phyloP scores from a whole-genome alignment of 1,284 basidiomycete species.

The Moesziomyces sp. region DNA sequence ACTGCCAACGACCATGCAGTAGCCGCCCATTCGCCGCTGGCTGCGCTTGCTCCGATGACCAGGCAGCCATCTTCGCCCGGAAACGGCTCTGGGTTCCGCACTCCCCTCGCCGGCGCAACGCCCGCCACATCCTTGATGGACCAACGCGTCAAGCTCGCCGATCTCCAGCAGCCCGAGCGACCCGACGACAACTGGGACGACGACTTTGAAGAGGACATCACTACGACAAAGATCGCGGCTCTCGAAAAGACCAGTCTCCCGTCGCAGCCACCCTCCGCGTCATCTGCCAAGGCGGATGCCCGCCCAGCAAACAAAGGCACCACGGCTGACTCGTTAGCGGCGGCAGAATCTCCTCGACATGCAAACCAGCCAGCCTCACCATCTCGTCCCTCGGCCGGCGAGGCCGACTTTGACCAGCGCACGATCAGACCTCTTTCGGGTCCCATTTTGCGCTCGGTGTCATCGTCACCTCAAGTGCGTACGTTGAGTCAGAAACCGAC shows the following conservation, averaged over 20 bases:
- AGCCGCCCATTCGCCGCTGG: not conserved
- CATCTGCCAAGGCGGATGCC: not conserved
- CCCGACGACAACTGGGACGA: slow-evolving; percentile 96
- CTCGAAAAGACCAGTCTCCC: slow-evolving; percentile 36
- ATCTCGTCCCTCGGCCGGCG: slow-evolving; percentile 11
- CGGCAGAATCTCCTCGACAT: not conserved
- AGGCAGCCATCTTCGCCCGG: slow-evolving; percentile 22
- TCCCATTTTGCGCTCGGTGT: slow-evolving; percentile 28
- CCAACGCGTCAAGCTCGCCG: slow-evolving; percentile 60
- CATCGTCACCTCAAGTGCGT: slow-evolving; percentile 35
- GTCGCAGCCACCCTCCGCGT: slow-evolving; percentile 2
- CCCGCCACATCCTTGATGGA: slow-evolving; percentile 51
- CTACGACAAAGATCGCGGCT: slow-evolving; percentile 84
- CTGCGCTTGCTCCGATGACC: slow-evolving; percentile 2
- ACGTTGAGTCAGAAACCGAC: slow-evolving; percentile 4
- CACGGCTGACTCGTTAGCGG: not conserved
- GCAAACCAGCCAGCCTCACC: slow-evolving; percentile 10
- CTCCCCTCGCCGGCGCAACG: slow-evolving; percentile 49
- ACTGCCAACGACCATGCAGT: not conserved
- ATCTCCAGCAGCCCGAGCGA: slow-evolving; percentile 71
- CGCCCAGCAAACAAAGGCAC: not conserved
- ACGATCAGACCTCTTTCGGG: slow-evolving; percentile 44
- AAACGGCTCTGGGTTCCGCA: slow-evolving; percentile 21
- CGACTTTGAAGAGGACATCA: slow-evolving; percentile 93
- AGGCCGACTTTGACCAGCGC: slow-evolving; percentile 69